Base-by-base conservation (phyloP, 768 basidiomycete genomes). In the Gymnopilus dilepis region DNA sequence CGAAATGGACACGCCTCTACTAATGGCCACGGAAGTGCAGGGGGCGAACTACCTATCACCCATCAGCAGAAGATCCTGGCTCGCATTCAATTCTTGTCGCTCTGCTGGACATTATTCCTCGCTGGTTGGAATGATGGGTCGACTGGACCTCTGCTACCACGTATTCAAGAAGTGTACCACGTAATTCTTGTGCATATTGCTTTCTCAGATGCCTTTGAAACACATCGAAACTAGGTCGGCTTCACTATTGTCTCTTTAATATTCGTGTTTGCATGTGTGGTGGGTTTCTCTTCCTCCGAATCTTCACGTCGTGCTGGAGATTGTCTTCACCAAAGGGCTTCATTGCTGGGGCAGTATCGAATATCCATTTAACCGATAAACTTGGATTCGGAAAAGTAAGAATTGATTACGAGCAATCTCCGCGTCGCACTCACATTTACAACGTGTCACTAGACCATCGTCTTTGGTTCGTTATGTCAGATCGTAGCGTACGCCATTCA, bases 41-140 rank as follows among this genome's bases (percentile, higher is more conserved):
- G 28, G 31, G 52, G 13, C 4, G 21, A 24, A 1, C 11, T 26
- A 2, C 11, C 47, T 15, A 21, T 24, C 13, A 57, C 61, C 12
- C 45, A 9, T 17, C 31, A 62, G 40, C 72, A 77, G 50, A 69
- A 63, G 1, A 34, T 45, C 22, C 62, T 58, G 11, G 70, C 67
- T 31, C 69, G 69, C 19, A 71, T 87, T 26, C 88, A 90, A 61
- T 84, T 88, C 59, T 65, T 74, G 17, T 71, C 86, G 0, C 73
- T 87, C 34, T 90, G 86, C 64, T 85, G 78, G 74, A 74, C 78
- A 11, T 54, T 89, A 48, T 87, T 88, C 61, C 73, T 91, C 3
- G 81, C 81, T 15, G 92, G 92, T 15, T 94, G 91, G 91, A 91
- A 89, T 67, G 92, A 92, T 71, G 88, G 86, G 12, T 82, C 86